These are phyloP conservation scores for Termitomyces sp. DNA, from an alignment of 768 basidiomycete genomes.

Conservation along the genomic window DNA sequence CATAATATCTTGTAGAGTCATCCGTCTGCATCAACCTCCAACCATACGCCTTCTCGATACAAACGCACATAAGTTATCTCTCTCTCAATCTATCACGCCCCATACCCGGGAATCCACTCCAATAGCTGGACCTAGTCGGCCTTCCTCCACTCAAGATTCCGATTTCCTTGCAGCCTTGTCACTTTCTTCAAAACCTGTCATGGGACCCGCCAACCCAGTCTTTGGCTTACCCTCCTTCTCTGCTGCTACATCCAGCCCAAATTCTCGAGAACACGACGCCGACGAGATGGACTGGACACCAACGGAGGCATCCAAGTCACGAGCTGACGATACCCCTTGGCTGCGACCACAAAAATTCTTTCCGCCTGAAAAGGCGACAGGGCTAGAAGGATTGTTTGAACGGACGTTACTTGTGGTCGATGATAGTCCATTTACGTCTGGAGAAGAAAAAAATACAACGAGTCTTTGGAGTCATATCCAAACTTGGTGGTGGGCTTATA, in stretches of 20 bases:
- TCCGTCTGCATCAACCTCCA: constrained; percentile 66
- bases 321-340: constrained; percentile 37
- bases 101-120: constrained; percentile 16
- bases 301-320: constrained; percentile 29
- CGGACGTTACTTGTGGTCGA: constrained; percentile 49
- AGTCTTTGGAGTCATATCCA: constrained; percentile 16
- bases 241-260: constrained; percentile 17
- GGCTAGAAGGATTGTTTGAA: constrained; percentile 66
- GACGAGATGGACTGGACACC: constrained; percentile 65
- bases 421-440: constrained; percentile 21
- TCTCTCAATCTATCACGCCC: constrained; percentile 42
- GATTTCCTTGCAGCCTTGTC: constrained; percentile 60
- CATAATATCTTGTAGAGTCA: constrained; percentile 42
- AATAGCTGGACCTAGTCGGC: constrained; percentile 6
- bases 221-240: constrained; percentile 68
- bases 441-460: neutral
- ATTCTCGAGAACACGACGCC: constrained; percentile 27
- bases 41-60: constrained; percentile 65
- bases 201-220: constrained; percentile 43
- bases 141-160: constrained; percentile 32
- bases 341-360: constrained; percentile 72
- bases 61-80: constrained; percentile 32
- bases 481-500: constrained; percentile 32
- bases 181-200: constrained; percentile 59
- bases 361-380: constrained; percentile 72